Percentiles rank a stretch among this genome's conserved stretches.
phyloP scores from a whole-genome alignment of 305 asterid species.

The Fraxinus angustifolia region DNA sequence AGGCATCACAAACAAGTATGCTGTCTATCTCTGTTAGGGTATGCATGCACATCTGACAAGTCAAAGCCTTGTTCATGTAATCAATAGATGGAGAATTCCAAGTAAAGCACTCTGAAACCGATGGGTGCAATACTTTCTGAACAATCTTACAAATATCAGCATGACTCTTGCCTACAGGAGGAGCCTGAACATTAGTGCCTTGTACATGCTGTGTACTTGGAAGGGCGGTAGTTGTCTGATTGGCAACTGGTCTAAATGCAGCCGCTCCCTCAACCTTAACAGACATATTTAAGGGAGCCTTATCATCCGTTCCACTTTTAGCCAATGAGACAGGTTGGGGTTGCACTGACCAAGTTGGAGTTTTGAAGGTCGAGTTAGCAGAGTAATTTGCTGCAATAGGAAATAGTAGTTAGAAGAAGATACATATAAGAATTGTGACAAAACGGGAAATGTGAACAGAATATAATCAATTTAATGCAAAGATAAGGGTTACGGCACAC shows the following conservation, averaged over 20 bases:
- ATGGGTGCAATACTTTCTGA: conserved; percentile 67
- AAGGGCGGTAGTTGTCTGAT: conserved; percentile 45
- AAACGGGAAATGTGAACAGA: conserved; percentile 10
- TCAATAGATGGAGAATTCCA: conserved; percentile 93
- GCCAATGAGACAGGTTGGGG: conserved; percentile 48
- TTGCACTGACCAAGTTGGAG: conserved; percentile 72
- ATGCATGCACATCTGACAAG: conserved; percentile 74
- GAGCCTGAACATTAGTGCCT: conserved; percentile 44
- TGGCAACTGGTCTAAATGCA: conserved; percentile 44
- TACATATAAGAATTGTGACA: background rate
- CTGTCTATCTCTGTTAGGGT: conserved; percentile 61
- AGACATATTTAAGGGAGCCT: conserved; percentile 48
- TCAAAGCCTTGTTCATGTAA: conserved; percentile 74
- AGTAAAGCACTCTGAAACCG: conserved; percentile 44
- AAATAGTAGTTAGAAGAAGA: conserved; percentile 19
- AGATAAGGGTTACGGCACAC: background rate
- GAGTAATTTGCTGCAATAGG: conserved; percentile 50
- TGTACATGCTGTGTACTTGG: conserved; percentile 25
- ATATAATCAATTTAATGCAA: background rate
- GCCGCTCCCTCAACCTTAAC: conserved; percentile 52
- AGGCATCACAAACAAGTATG: conserved; percentile 85
- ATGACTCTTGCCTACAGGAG: conserved; percentile 49
- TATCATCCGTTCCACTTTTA: conserved; percentile 46
- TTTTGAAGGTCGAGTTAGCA: conserved; percentile 46
- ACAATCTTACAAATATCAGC: conserved; percentile 74